Conservation (phyloP, 2,329 filamentous ascomycete species). For the Colletotrichum sublineola region DNA sequence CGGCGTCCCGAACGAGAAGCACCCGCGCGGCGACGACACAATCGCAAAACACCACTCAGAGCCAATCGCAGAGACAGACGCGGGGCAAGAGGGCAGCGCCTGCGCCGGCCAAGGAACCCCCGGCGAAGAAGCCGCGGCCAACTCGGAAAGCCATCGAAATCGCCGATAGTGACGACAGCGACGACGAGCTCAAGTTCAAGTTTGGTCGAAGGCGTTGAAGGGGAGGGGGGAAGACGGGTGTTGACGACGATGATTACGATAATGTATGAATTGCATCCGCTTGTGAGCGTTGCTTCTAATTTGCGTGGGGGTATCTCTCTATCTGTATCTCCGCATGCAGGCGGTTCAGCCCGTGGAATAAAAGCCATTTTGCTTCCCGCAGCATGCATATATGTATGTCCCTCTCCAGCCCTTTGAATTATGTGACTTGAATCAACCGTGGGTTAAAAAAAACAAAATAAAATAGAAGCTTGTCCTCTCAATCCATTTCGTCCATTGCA, state of each 20-base stretch:
- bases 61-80: conserved; percentile 47
- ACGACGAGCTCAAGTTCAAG: conserved; percentile 69
- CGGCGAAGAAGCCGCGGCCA: conserved; percentile 51
- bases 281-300: conserved; percentile 41
- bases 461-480: background rate
- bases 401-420: background rate
- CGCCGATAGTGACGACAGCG: conserved; percentile 62
- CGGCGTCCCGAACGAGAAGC: conserved; percentile 17
- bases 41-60: conserved; percentile 49
- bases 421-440: background rate
- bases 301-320: conserved; percentile 51
- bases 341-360: conserved; percentile 2
- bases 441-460: background rate
- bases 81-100: conserved; percentile 53
- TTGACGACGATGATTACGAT: conserved; percentile 2
- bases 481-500: conserved; percentile 74
- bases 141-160: conserved; percentile 52
- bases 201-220: conserved; percentile 64
- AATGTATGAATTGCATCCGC: conserved; percentile 27
- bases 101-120: conserved; percentile 48
- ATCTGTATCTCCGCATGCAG: conserved; percentile 38
- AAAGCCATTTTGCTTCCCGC: conserved; percentile 5
- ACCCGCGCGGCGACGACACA: conserved; percentile 45
- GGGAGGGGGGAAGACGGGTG: background rate
- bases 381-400: background rate